phyloP scores from a whole-genome alignment of 371 early-diverging fungal species.

The Paraphysoderma sedebokerense region DNA sequence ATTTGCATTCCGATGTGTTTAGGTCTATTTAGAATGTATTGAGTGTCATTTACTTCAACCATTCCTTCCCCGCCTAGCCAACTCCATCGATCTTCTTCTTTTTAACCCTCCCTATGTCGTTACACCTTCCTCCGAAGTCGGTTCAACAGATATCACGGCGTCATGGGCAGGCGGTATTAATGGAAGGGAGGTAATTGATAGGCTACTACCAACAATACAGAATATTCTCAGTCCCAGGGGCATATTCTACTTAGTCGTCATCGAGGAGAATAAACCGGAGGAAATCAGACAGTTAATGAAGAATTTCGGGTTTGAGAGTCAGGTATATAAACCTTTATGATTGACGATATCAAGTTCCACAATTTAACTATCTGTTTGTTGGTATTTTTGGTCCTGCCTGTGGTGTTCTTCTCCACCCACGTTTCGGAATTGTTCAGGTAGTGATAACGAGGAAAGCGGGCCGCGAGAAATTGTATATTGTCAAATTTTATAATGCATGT shows the following conservation, averaged over 20 bases:
- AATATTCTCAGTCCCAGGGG: slow-evolving; percentile 48
- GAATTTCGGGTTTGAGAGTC: not conserved
- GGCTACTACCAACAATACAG: slow-evolving; percentile 43
- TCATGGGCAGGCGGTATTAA: slow-evolving; percentile 89
- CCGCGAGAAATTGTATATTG: no score
- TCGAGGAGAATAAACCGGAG: slow-evolving; percentile 74
- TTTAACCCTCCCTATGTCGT: slow-evolving; percentile 86
- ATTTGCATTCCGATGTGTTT: no score
- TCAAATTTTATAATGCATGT: no score
- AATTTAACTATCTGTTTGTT: no score
- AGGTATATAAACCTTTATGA: no score
- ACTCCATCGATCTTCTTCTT: slow-evolving; percentile 55
- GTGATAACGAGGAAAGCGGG: no score
- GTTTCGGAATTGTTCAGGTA: no score
- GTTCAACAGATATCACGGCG: slow-evolving; percentile 53
- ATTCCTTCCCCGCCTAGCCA: slow-evolving; percentile 29
- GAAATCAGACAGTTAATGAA: slow-evolving; percentile 50
- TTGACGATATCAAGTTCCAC: no score
- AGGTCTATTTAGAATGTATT: no score
- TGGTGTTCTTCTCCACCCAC: no score
- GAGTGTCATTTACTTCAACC: no score
- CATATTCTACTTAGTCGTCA: slow-evolving; percentile 69
- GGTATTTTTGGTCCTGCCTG: no score
- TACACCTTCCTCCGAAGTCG: slow-evolving; percentile 56
- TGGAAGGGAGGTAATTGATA: slow-evolving; percentile 83